Conservation (phyloP, 2,329 filamentous ascomycete species). For the Cladosporium cucumerinum region DNA sequence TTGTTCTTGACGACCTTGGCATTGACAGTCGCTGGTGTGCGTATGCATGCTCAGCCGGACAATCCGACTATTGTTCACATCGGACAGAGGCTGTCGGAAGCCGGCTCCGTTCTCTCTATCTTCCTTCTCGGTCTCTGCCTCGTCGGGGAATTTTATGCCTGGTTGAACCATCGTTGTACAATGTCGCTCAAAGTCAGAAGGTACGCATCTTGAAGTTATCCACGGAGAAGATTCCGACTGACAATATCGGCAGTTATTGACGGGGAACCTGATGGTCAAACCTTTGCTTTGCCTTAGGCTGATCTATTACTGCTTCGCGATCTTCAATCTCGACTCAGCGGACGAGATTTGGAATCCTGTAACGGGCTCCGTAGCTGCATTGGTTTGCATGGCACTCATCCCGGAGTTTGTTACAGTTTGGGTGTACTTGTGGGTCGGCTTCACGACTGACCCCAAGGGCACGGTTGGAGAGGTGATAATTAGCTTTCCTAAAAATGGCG, state of each 20-base stretch:
- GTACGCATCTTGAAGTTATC: not conserved
- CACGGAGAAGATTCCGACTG: not conserved
- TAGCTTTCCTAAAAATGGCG: not conserved
- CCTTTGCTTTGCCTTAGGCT: not conserved
- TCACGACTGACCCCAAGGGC: not conserved
- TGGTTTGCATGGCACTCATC: conserved; percentile 7
- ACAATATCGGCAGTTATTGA: not conserved
- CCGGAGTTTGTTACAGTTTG: not conserved
- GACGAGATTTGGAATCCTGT: conserved; percentile 1
- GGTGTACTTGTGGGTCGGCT: not conserved
- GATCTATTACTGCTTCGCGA: conserved; percentile 4
- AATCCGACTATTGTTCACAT: not conserved
- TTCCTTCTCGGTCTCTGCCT: not conserved
- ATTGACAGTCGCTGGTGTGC: conserved; percentile 5
- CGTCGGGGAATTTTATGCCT: not conserved
- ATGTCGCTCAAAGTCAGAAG: not conserved
- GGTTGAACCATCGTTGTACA: not conserved
- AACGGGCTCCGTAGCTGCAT: not conserved
- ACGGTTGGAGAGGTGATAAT: not conserved
- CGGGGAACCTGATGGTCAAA: not conserved
- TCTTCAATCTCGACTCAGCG: not conserved
- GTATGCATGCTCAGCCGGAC: conserved; percentile 4
- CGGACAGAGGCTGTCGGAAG: not conserved
- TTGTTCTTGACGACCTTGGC: not conserved
- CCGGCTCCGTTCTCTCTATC: not conserved